Evolutionary conservation across 331 rosid genomes (phyloP).

Genomic region (Malus hybrid): DNA sequence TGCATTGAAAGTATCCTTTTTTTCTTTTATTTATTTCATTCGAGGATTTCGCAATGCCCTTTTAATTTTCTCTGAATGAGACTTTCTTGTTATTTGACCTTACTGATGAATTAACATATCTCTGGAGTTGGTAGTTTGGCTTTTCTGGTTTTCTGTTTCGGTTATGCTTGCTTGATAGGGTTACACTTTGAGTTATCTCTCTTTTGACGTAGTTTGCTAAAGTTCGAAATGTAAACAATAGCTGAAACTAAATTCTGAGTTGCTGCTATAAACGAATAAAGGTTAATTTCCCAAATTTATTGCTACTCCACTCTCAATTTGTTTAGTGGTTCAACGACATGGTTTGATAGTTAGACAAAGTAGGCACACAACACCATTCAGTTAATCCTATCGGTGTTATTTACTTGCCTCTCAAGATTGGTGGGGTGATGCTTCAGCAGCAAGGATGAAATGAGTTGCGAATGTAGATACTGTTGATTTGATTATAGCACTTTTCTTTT

Average conservation of each 20-base stretch:
- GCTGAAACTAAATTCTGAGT: background rate
- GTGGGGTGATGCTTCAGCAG: background rate
- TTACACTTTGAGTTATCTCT: background rate
- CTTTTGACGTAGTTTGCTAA: background rate
- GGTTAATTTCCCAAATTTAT: background rate
- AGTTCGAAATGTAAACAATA: background rate
- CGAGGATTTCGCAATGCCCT: background rate
- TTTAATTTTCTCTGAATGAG: background rate
- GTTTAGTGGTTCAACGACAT: background rate
- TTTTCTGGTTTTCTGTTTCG: background rate
- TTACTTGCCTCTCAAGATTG: background rate
- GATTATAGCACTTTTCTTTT: background rate
- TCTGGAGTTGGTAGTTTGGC: background rate
- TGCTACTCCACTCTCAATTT: background rate
- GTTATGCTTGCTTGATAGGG: background rate
- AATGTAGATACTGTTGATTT: background rate
- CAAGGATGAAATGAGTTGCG: background rate
- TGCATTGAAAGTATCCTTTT: constrained; percentile 84
- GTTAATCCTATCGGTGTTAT: background rate
- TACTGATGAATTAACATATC: background rate
- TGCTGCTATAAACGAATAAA: background rate
- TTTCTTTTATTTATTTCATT: background rate
- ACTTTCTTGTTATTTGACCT: background rate
- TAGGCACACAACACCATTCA: background rate
- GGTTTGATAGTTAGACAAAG: background rate